Evolutionary conservation across 768 basidiomycete species (phyloP), one percentile per base, ranked within the genome.

Genomic region (Rhodotorula toruloides): DNA sequence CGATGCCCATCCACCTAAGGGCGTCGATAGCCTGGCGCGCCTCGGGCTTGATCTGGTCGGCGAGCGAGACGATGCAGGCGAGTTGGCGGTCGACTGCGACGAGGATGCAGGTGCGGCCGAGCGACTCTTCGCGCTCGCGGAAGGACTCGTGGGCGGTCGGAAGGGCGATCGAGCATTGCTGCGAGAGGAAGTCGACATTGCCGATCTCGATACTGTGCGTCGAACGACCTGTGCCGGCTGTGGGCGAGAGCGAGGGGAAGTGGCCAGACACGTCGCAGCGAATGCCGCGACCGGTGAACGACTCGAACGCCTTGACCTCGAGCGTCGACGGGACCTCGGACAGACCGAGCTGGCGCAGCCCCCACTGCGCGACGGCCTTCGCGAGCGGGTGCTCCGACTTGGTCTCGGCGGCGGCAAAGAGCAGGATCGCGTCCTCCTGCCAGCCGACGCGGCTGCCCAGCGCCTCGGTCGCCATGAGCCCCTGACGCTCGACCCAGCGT

Each of bases 371-470:
- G 54, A 97, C 86, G 21, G 96, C 93, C 75, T 90, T 89, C 16
- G 94, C 96, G 29, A 99, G 84, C 4, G 96, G 96, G 75, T 99
- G 96, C 76, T 98, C 96, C 1, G 93, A 97, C 66, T 86, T 85
- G 16, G 88, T 87, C 77, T 99, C 94, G 0, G 91, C 87, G 2
- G 87, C 87, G 34, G 87, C 84, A 43, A 98, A 81, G 82, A 96
- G 86, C 4, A 90, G 84, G 21, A 98, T 78, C 32, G 92, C 80
- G 25, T 78, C 71, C 14, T 52, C 59, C 40, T 73, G 71, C 62
- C 63, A 61, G 8, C 61, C 57, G 11, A 48, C 52, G 16, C 46
- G 48, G 7, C 61, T 31, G 25, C 55, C 58, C 22, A 61, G 44
- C 25, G 31, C 43, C 9, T 54, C 37, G 25, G 62, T 46, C 17